Conservation (phyloP, 2,329 filamentous ascomycete genomes). For the Apiospora rasikravindrae region DNA sequence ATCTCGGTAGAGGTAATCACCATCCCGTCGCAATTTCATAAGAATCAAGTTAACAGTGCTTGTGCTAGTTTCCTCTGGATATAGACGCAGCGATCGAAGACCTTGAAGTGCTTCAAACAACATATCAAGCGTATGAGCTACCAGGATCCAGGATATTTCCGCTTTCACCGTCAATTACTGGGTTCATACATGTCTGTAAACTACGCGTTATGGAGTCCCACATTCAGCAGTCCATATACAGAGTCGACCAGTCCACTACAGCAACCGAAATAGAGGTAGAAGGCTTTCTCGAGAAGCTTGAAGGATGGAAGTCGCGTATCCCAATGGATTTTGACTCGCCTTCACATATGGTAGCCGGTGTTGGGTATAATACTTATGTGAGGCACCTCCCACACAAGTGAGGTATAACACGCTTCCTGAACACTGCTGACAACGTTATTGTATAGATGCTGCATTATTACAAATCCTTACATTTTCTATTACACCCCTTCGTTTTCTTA, state of each 20-base stretch:
- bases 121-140: constrained; percentile 11
- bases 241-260: constrained; percentile 25
- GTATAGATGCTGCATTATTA: constrained; percentile 35
- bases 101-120: constrained; percentile 20
- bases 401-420: neutral
- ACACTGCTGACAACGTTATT: neutral
- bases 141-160: constrained; percentile 25
- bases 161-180: constrained; percentile 33
- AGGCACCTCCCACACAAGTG: neutral
- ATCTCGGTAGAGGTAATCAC: constrained; percentile 32
- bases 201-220: constrained; percentile 30
- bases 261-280: constrained; percentile 24
- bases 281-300: constrained; percentile 26
- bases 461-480: constrained; percentile 31
- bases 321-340: constrained; percentile 23
- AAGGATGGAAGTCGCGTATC: constrained; percentile 29
- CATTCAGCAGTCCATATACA: constrained; percentile 31
- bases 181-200: constrained; percentile 32
- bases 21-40: neutral
- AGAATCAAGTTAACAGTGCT: neutral
- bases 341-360: neutral
- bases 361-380: neutral
- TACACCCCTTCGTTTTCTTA: constrained; percentile 30
- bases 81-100: constrained; percentile 33
- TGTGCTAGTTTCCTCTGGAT: constrained; percentile 33